phyloP scores from a whole-genome alignment of 345 rosid genomes.

The Murraya koenigii region DNA sequence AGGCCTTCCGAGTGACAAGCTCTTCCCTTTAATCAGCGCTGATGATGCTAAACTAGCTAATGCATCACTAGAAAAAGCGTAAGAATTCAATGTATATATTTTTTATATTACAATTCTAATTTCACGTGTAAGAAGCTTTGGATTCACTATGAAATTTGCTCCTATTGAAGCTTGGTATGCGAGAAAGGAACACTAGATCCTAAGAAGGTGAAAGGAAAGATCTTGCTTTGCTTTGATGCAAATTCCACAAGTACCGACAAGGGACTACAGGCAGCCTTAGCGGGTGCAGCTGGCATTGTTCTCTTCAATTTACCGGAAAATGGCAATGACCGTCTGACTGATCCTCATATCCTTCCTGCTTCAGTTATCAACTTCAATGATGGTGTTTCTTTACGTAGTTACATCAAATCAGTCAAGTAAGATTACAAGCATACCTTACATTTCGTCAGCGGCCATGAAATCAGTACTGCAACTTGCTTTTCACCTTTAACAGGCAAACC shows the following conservation, averaged over 20 bases:
- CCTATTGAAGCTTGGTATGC: slow-evolving; percentile 47
- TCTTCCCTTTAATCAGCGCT: slow-evolving; percentile 58
- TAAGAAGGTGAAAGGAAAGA: slow-evolving; percentile 57
- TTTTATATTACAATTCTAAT: neutral
- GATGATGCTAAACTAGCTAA: slow-evolving; percentile 49
- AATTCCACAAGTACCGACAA: slow-evolving; percentile 47
- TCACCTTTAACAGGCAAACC: slow-evolving; percentile 38
- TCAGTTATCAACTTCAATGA: slow-evolving; percentile 51
- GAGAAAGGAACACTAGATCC: slow-evolving; percentile 59
- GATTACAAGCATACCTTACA: neutral
- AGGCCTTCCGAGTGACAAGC: slow-evolving; percentile 40
- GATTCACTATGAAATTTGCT: neutral
- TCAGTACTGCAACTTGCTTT: neutral
- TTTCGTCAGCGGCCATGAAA: neutral
- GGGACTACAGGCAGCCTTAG: slow-evolving; percentile 53
- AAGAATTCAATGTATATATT: slow-evolving; percentile 20
- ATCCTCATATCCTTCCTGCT: slow-evolving; percentile 74
- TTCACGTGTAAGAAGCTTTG: neutral
- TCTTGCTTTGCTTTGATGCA: slow-evolving; percentile 68
- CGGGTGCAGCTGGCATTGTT: slow-evolving; percentile 78
- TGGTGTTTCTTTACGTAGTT: slow-evolving; percentile 43
- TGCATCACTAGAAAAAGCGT: slow-evolving; percentile 54
- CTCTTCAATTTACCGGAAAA: slow-evolving; percentile 39
- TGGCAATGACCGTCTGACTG: slow-evolving; percentile 50
- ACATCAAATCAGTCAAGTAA: slow-evolving; percentile 54